A percentile compares a stretch with the other conserved stretches of the same genome.
Conservation (phyloP, 1,284 basidiomycete species). For the Somion occarium region DNA sequence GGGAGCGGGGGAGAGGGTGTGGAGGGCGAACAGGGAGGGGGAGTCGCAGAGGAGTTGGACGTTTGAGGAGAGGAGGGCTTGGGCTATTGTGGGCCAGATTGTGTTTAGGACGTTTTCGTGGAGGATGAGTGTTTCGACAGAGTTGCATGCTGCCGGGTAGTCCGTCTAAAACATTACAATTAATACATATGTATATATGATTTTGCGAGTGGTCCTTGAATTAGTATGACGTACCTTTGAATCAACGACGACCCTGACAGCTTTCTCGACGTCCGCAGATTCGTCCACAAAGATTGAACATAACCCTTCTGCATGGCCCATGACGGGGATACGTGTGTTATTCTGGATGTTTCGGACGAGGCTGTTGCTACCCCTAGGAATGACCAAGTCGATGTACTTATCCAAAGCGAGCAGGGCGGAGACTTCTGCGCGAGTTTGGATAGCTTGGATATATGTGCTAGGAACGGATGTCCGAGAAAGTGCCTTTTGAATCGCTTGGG, state of each 20-base stretch:
- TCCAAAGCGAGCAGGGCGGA: constrained; percentile 84
- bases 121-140: constrained; percentile 87
- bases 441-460: constrained; percentile 81
- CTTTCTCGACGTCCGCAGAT: constrained; percentile 73
- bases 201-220: too few relatives aligned
- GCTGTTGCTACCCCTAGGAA: constrained; percentile 91
- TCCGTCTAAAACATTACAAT: constrained; percentile 53
- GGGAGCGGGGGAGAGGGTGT: constrained; percentile 28
- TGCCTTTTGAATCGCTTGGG: constrained; percentile 77
- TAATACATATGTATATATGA: background rate
- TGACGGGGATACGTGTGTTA: constrained; percentile 90
- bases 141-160: constrained; percentile 96
- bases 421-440: constrained; percentile 92
- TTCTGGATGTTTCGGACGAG: constrained; percentile 90
- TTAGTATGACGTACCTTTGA: constrained; percentile 65
- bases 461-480: constrained; percentile 74
- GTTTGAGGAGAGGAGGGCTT: constrained; percentile 61
- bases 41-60: constrained; percentile 83
- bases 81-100: constrained; percentile 79
- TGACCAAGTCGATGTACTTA: constrained; percentile 93
- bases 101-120: constrained; percentile 69
- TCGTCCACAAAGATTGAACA: constrained; percentile 90
- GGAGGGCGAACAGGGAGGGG: constrained; percentile 51
- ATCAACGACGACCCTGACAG: constrained; percentile 80
- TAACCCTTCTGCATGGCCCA: constrained; percentile 98